These are phyloP conservation scores for Penicillium salamii DNA, from an alignment of 495 filamentous ascomycete species.

Conservation along the genomic window DNA sequence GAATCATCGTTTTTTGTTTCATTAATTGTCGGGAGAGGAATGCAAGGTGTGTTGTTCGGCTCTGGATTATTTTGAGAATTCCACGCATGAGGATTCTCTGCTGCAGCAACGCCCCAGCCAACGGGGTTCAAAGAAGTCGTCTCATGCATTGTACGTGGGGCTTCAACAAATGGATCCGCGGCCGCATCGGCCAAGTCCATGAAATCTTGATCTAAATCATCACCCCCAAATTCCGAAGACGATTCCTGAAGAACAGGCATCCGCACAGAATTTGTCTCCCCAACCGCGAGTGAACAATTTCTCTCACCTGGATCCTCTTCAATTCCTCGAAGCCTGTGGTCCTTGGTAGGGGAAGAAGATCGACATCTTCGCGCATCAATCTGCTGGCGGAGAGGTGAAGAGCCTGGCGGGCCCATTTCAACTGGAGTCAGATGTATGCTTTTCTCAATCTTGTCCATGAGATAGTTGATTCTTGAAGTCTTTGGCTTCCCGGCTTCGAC, in stretches of 20 bases:
- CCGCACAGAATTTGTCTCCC: conserved; percentile 8
- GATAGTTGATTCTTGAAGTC: conserved; percentile 56
- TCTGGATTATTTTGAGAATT: background rate
- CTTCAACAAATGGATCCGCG: conserved; percentile 31
- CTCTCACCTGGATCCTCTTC: conserved; percentile 7
- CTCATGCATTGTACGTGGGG: conserved; percentile 6
- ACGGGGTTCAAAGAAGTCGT: conserved; percentile 19
- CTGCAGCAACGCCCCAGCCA: conserved; percentile 13
- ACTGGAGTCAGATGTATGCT: conserved; percentile 44
- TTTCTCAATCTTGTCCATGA: conserved; percentile 67
- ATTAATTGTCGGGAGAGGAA: conserved; percentile 50
- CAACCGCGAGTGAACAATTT: background rate
- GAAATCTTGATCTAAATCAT: conserved; percentile 55
- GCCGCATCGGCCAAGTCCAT: conserved; percentile 47
- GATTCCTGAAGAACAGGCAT: conserved; percentile 25
- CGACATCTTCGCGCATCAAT: conserved; percentile 33
- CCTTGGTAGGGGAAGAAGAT: conserved; percentile 47
- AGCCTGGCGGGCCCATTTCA: conserved; percentile 43
- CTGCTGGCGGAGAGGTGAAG: conserved; percentile 52
- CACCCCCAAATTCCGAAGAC: conserved; percentile 61
- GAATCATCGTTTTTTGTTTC: conserved; percentile 34
- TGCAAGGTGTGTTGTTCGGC: conserved; percentile 5
- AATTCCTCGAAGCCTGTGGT: conserved; percentile 13
- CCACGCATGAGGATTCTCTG: conserved; percentile 13
- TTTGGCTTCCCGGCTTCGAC: conserved; percentile 49